Base-by-base conservation (phyloP, 139 green algal genomes). In the Volvox africanus region DNA sequence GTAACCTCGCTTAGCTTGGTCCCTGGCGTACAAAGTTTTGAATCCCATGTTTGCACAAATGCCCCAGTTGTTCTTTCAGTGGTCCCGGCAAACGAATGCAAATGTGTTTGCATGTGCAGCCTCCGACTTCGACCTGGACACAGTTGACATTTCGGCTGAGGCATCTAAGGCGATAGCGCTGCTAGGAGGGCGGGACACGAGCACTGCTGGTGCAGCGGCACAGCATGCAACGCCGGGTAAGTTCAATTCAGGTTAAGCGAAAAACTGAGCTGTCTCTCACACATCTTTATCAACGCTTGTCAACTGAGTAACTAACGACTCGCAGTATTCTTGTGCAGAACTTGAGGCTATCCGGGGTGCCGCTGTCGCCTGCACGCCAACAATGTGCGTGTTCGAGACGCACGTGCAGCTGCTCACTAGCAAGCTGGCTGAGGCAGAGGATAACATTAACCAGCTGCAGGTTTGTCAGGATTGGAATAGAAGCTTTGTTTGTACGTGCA, bases 371-470 rank as follows among this genome's bases (percentile, higher is more conserved):
- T 44, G 50, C 50, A 86, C 50, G 32, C 80, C 50, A 26, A 90
- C 86, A 14, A 13, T 30, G 71, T 62, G 30, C 0, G 86, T 90
- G 71, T 2, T 83, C 50, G 86, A 90, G 30, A 68, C 30, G 50
- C 86, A 90, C 50, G 73, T 90, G 26, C 28, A 77, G 26, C 55
- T 90, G 50, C 30, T 90, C 22, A 90, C 86, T 18, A 62, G 21
- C 73, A 90, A 90, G 86, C 73, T 90, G 73, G 86, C 86, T 13
- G 71, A 83, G 50, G 73, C 71, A 21, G 50, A 84, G 86, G 86
- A 50, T 55, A 28, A 21, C n/a, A 84, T 65, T 32, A 50, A 90
- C 16, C 30, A 81, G 35, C 30, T 83, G 50, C 86, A 90, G 86
- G 86, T 90, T 22, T 0, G 44, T 55, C 44, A 55, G 44, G 44